Evolutionary conservation across 805 yeast genomes (phyloP), one percentile per base, ranked within the genome.

Genomic region (Peterozyma xylosa): DNA sequence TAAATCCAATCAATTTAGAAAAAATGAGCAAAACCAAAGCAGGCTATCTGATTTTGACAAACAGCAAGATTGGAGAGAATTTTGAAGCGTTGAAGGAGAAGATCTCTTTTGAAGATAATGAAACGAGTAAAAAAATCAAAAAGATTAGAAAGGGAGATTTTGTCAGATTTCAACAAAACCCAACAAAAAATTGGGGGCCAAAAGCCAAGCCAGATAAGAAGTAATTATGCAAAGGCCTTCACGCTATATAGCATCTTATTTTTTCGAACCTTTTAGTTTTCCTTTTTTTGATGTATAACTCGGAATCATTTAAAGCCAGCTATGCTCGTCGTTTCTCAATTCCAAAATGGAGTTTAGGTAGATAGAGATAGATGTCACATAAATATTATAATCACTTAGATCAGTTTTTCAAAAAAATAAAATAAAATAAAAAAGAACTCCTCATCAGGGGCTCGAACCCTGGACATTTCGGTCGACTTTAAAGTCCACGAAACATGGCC

Each of bases 151-250:
- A 76, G 50, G 72, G 87, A 46, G 88, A 88, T 63, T 77, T 91
- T 58, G 88, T 88, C 11, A 73, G 96, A 54, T 91, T 74, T 63
- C 99, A 90, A 59, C 89, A 81, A 57, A 91, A 90, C 57, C 99
- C 99, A 13, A 76, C 88, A 1, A 86, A 86, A 59, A 82, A 86
- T 59, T 93, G 99, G 99, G 99, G 99, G 1, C 99, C 98, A 33
- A 87, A 85, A 66, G 79, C 96, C 3, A 80, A 84, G 56, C 95
- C 95, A 16, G 63, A 62, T 37, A 57, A 39, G 29, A 42, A 37
- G 33, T 45, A 39, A 30, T 35, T 14, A 21, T 29, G n/a, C n/a
- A n/a, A n/a, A n/a, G n/a, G n/a, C n/a, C n/a, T n/a, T n/a, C n/a
- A 27, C n/a, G 27, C 27, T 21, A 21, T 21, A 7, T 21, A 21